Evolutionary conservation across 1,284 basidiomycete genomes (phyloP), one percentile per base, ranked within the genome.

Genomic region (Papiliotrema flavescens): DNA sequence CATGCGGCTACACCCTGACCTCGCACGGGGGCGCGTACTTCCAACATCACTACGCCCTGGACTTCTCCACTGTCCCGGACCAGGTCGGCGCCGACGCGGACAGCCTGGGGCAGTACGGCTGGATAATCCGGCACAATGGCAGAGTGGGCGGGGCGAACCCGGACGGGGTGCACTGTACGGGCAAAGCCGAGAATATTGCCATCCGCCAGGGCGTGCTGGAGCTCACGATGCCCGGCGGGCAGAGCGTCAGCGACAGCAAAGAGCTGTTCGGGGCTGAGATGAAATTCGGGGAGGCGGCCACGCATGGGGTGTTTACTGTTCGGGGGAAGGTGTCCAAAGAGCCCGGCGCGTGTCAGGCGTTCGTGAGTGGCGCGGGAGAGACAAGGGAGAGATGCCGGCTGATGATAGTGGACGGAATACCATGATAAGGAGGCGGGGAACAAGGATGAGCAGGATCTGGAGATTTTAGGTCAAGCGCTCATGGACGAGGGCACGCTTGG

Each of bases 361-460:
- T 58, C 24, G 53, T 55, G 37, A 26, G 56, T 55, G 14, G 11
- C 28, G 13, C 24, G 39, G 39, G 17, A 40, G 15, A 40, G 20
- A 15, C 6, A 40, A n/a, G 4, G 39, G 17, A 17, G 15, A 7
- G 39, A 40, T n/a, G n/a, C n/a, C 28, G 5, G 39, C 53, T 45
- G 44, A 49, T n/a, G 2, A 2, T 22, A 58, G 56, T 58, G 54
- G 26, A 58, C 56, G 20, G 20, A 40, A 11, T 58, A 58, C 34
- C 45, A 53, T 28, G 23, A 47, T 19, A 48, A 49, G 6, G 37
- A 41, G 13, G 51, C 17, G 2, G 46, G 28, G 1, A 36, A 40
- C 39, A 40, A 53, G 2, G 60, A 61, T 41, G 60, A 61, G 49
- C 60, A 61, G 41, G 60, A 61, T 42, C 56, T 62, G 35, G 60